Conservation (phyloP, 2,329 filamentous ascomycete species). For the Stenocarpella maydis region DNA sequence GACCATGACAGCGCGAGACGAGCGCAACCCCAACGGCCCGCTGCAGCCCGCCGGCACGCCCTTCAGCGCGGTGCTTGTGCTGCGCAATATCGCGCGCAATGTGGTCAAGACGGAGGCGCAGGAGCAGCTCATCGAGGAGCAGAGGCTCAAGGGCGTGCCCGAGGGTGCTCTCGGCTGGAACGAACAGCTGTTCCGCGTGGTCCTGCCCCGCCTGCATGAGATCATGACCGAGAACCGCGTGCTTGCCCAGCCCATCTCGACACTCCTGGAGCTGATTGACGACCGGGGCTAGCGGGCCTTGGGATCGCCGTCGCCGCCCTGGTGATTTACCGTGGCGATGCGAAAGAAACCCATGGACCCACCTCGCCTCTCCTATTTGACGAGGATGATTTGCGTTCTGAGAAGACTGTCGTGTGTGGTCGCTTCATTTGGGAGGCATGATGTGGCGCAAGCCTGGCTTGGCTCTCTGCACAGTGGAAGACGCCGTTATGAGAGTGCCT, state of each 20-base stretch:
- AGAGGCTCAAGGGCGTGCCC: conserved; percentile 55
- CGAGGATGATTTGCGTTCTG: background rate
- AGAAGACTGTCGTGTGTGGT: background rate
- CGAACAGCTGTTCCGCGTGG: conserved; percentile 71
- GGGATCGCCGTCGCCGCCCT: background rate
- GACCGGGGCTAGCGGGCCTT: conserved; percentile 31
- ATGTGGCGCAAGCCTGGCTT: background rate
- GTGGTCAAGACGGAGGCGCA: conserved; percentile 68
- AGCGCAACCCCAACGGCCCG: conserved; percentile 64
- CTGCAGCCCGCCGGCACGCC: conserved; percentile 78
- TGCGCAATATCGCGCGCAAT: conserved; percentile 80
- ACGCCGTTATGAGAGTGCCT: no score
- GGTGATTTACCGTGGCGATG: no score
- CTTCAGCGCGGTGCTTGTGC: conserved; percentile 78
- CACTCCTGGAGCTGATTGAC: conserved; percentile 45
- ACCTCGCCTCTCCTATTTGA: background rate
- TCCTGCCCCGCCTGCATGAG: conserved; percentile 71
- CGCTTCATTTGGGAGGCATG: background rate
- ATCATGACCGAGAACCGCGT: conserved; percentile 74
- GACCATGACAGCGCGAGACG: conserved; percentile 64
- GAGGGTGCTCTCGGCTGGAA: conserved; percentile 65
- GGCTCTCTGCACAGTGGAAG: no score
- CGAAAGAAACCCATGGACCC: background rate
- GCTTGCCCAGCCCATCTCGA: conserved; percentile 52
- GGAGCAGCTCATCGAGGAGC: conserved; percentile 59